Evolutionary conservation across 1,139 yeast genomes (phyloP).

Genomic region (Suhomyces maxii): DNA sequence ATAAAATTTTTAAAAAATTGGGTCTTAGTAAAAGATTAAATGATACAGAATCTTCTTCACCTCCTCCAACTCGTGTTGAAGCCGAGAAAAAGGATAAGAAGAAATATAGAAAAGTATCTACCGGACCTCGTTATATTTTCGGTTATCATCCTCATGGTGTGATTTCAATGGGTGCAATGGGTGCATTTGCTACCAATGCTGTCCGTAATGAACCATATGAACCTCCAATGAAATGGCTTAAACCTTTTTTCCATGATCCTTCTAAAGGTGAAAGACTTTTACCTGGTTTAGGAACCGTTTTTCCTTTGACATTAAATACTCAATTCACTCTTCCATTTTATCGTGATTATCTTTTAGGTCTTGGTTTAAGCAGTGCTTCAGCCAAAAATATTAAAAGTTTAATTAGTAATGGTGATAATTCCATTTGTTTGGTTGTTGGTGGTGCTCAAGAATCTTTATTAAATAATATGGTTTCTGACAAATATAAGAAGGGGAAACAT

Average conservation of each 20-base stretch:
- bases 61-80: slow-evolving; percentile 12
- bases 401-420: slow-evolving; percentile 62
- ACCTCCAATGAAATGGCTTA: slow-evolving; percentile 55
- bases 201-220: slow-evolving; percentile 46
- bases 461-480: slow-evolving; percentile 39
- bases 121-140: slow-evolving; percentile 81
- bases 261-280: slow-evolving; percentile 51
- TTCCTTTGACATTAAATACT: slow-evolving; percentile 76
- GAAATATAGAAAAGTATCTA: slow-evolving; percentile 33
- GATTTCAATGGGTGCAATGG: slow-evolving; percentile 89
- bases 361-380: slow-evolving; percentile 87
- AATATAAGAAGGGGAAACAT: slow-evolving; percentile 40
- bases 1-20: slow-evolving; percentile 35
- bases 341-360: slow-evolving; percentile 76
- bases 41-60: slow-evolving; percentile 22
- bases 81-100: slow-evolving; percentile 9
- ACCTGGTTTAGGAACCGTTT: slow-evolving; percentile 76
- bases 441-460: slow-evolving; percentile 91
- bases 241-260: slow-evolving; percentile 45
- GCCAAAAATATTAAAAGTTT: slow-evolving; percentile 68
- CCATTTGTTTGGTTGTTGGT: slow-evolving; percentile 89
- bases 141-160: slow-evolving; percentile 98
- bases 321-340: slow-evolving; percentile 88
- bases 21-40: slow-evolving; percentile 44
- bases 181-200: slow-evolving; percentile 82